Conservation (phyloP, 2,329 filamentous ascomycete species). For the Calonectria pseudoturangicola region DNA sequence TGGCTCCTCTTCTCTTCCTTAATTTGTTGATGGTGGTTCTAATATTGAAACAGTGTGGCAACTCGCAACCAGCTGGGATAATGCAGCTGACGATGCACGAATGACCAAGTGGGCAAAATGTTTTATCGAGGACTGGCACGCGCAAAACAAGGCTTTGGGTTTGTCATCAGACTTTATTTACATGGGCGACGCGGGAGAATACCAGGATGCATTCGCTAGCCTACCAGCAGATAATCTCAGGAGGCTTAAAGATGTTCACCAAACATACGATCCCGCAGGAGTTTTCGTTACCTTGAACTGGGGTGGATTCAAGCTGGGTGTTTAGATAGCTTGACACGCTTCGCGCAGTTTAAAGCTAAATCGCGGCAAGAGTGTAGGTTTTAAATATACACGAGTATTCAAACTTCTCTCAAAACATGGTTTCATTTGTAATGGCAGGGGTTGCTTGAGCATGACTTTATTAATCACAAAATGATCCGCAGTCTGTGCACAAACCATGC, state of each 20-base stretch:
- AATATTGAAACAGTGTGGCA: constrained; percentile 60
- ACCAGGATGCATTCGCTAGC: constrained; percentile 27
- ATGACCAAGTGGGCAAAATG: constrained; percentile 58
- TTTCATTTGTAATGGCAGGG: too few species aligned
- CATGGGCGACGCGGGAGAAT: constrained; percentile 37
- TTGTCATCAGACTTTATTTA: constrained; percentile 28
- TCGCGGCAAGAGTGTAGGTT: too few species aligned
- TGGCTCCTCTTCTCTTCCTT: too few species aligned
- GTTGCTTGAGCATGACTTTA: too few species aligned
- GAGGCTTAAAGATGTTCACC: constrained; percentile 7
- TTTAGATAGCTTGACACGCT: background rate
- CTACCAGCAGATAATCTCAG: constrained; percentile 6
- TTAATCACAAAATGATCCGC: too few species aligned
- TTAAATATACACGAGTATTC: too few species aligned
- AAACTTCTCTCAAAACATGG: too few species aligned
- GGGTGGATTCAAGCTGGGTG: constrained; percentile 36
- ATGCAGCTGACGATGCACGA: constrained; percentile 59
- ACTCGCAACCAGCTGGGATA: constrained; percentile 61
- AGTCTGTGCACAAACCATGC: too few species aligned
- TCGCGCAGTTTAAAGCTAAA: background rate
- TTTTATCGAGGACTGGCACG: constrained; percentile 57
- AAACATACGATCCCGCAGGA: constrained; percentile 20
- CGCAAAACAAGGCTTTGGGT: constrained; percentile 55
- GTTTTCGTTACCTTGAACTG: constrained; percentile 31
- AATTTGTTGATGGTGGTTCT: background rate